Evolutionary conservation across 2,329 filamentous ascomycete genomes (phyloP), one percentile per base, ranked within the genome.

Genomic region (Ophiostoma sp.): DNA sequence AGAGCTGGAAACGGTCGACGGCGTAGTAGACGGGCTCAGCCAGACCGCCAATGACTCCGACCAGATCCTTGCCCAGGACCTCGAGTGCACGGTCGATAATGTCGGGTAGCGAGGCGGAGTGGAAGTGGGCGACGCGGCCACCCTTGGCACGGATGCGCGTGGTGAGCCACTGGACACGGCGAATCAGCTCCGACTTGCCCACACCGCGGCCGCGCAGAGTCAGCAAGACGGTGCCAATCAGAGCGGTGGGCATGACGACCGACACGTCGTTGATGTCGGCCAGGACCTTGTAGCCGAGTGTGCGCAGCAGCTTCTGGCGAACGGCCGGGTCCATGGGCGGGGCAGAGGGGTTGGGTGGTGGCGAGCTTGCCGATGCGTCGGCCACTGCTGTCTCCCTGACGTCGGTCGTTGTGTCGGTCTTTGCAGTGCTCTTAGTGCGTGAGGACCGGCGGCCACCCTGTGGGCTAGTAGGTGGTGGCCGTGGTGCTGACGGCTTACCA

Each of bases 201-300:
- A 98, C 95, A 25, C 96, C 96, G 68, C 96, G 91, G 0, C 96
- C 96, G 79, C 96, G 89, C 3, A 99, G 87, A 0, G 96, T 99
- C 17, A 99, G 85, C 0, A 99, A 86, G 0, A 98, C 93, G 0
- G 96, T 99, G 6, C 96, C 96, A 33, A 99, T 97, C 59, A 99
- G 86, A 0, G 96, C 95, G 0, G 96, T 98, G 0, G 96, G 96
- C 96, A 99, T 99, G 66, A 99, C 94, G 0, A 99, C 96, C 0
- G 95, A 97, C 1, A 97, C 95, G 45, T 92, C 90, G 80, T 99
- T 99, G 83, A 99, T 99, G 78, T 99, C 93, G 0, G 93, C 92
- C 1, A 99, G 86, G 0, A 98, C 94, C 78, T 93, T 93, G 83
- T 98, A 99, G 0, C 96, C 96, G 72, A 99, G 85, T 0, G 93